phyloP scores from a whole-genome alignment of 352 stramenopile genomes.

The Phytophthora pini region DNA sequence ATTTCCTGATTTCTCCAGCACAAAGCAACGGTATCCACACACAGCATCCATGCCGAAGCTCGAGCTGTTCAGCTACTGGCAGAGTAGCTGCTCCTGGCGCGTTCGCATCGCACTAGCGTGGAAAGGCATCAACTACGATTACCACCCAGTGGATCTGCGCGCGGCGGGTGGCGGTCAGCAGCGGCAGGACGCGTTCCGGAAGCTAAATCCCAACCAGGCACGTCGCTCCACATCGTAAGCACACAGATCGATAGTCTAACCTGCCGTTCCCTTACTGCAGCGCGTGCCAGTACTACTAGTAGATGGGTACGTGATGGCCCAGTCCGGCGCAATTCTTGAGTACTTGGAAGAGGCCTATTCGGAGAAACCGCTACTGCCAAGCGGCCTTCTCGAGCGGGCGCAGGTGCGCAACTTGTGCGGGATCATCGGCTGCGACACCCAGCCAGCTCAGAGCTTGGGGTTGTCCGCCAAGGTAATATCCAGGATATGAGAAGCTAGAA shows the following conservation, averaged over 20 bases:
- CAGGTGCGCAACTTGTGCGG: conserved; percentile 85
- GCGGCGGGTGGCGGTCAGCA: conserved; percentile 61
- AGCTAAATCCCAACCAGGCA: conserved; percentile 77
- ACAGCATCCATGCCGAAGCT: conserved; percentile 16
- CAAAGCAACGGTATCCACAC: background rate
- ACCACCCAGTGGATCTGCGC: conserved; percentile 78
- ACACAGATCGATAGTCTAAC: background rate
- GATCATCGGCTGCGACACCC: conserved; percentile 91
- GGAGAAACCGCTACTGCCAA: conserved; percentile 72
- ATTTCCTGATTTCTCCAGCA: conserved; percentile 9
- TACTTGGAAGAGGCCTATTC: conserved; percentile 92
- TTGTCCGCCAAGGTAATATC: conserved; percentile 52
- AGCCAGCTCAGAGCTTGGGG: conserved; percentile 91
- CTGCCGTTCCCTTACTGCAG: conserved; percentile 24
- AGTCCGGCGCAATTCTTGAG: conserved; percentile 93
- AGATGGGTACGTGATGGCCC: conserved; percentile 69
- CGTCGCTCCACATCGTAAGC: background rate
- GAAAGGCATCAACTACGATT: conserved; percentile 88
- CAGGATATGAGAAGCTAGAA: background rate
- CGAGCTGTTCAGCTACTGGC: conserved; percentile 85
- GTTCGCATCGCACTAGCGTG: conserved; percentile 89
- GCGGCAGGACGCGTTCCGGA: conserved; percentile 53
- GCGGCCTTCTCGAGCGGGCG: conserved; percentile 67
- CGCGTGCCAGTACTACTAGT: conserved; percentile 85
- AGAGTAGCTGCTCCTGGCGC: conserved; percentile 90